Conservation (phyloP, 139 green algal genomes). For the Coelastrella sp. region DNA sequence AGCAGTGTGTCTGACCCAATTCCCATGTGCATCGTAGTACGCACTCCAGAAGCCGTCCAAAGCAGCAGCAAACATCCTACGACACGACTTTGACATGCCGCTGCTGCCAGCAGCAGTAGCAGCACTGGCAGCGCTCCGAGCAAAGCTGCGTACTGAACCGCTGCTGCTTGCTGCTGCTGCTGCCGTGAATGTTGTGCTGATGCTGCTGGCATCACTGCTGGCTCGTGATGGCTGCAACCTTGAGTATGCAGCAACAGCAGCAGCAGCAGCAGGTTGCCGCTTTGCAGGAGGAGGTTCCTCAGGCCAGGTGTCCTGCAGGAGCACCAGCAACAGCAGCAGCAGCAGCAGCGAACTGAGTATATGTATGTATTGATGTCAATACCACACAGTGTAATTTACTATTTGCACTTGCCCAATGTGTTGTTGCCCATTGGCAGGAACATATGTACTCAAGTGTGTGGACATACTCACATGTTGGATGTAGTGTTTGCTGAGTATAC, state of each 20-base stretch:
- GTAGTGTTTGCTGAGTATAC: too few species aligned
- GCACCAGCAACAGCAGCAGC: neutral
- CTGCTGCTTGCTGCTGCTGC: constrained; percentile 14
- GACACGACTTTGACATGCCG: constrained; percentile 16
- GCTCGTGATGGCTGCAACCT: neutral
- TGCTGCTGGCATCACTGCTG: constrained; percentile 19
- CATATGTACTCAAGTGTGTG: too few species aligned
- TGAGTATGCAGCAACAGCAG: neutral
- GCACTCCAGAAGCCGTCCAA: constrained; percentile 68
- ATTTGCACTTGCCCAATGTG: too few species aligned
- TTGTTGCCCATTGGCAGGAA: too few species aligned
- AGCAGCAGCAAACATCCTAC: constrained; percentile 53
- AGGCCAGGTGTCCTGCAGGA: constrained; percentile 1
- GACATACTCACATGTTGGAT: too few species aligned
- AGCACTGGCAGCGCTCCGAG: neutral
- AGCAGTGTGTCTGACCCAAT: neutral
- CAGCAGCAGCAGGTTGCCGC: neutral
- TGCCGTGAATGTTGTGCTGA: constrained; percentile 20
- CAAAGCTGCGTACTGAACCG: neutral
- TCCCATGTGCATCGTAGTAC: constrained; percentile 68
- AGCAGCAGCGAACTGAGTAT: neutral
- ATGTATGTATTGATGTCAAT: too few species aligned
- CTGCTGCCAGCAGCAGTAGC: constrained; percentile 6
- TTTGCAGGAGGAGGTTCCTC: neutral
- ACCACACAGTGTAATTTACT: too few species aligned